Evolutionary conservation across 495 filamentous ascomycete species (phyloP).

Genomic region (Penicillium manginii): DNA sequence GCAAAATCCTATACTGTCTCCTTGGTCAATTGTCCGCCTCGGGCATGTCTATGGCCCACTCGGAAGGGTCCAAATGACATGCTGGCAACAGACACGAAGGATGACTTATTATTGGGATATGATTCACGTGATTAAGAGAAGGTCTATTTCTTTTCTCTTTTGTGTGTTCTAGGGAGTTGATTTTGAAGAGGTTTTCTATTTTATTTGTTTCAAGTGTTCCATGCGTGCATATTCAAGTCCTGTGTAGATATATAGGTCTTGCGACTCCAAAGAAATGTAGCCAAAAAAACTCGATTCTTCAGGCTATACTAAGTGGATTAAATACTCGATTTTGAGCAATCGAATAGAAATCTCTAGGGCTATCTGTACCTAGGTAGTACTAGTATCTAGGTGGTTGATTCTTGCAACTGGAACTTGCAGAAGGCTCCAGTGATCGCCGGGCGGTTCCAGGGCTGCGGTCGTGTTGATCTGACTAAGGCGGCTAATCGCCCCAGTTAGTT

Average conservation of each 20-base stretch:
- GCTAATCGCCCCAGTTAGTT: slow-evolving; percentile 9
- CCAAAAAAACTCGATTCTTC: too few relatives aligned
- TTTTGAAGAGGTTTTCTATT: slow-evolving; percentile 36
- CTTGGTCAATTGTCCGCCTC: slow-evolving; percentile 15
- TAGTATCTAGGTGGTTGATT: too few relatives aligned
- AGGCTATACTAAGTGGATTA: too few relatives aligned
- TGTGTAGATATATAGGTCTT: slow-evolving; percentile 30
- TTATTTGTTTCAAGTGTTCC: slow-evolving; percentile 15
- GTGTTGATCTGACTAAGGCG: slow-evolving; percentile 34
- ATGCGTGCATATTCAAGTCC: slow-evolving; percentile 33
- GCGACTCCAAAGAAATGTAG: neutral
- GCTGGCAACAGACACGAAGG: slow-evolving; percentile 17
- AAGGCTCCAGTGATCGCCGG: neutral
- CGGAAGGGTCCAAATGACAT: slow-evolving; percentile 2
- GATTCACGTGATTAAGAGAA: slow-evolving; percentile 32
- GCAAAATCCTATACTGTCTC: slow-evolving; percentile 22
- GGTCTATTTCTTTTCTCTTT: slow-evolving; percentile 34
- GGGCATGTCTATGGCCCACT: slow-evolving; percentile 9
- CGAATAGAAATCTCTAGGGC: too few relatives aligned
- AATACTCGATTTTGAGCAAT: too few relatives aligned
- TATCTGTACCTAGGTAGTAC: too few relatives aligned
- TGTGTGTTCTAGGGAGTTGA: slow-evolving; percentile 46
- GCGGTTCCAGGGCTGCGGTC: neutral
- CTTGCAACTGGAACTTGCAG: too few relatives aligned
- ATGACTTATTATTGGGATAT: slow-evolving; percentile 26